These are phyloP conservation scores for Jacaranda mimosifolia DNA, from an alignment of 257 asterid species.

Conservation along the genomic window DNA sequence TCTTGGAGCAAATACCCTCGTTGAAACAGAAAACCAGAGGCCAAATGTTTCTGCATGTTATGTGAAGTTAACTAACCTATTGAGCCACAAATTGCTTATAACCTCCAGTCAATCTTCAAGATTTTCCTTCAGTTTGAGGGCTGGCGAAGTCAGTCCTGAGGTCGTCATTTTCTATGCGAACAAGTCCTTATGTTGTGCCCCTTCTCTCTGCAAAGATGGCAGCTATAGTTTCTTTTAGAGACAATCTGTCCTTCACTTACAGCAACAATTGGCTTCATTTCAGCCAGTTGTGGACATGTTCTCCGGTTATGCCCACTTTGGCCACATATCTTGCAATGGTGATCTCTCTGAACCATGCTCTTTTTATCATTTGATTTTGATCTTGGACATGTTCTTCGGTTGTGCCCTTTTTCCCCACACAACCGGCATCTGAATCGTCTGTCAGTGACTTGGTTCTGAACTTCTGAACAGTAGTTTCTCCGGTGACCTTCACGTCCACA, in stretches of 20 bases:
- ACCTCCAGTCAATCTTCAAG: background rate
- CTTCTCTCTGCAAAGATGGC: conserved; percentile 55
- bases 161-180: conserved; percentile 46
- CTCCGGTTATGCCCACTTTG: conserved; percentile 73
- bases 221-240: conserved; percentile 45
- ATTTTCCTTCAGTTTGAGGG: too few species aligned
- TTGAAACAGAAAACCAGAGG: background rate
- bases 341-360: conserved; percentile 46
- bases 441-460: conserved; percentile 42
- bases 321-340: conserved; percentile 71
- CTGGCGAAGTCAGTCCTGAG: background rate
- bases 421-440: conserved; percentile 68
- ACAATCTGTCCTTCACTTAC: conserved; percentile 28
- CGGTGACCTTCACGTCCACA: conserved; percentile 94
- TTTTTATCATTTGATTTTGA: conserved; percentile 47
- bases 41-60: conserved; percentile 12
- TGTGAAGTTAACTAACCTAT: background rate
- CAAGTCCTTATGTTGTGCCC: conserved; percentile 77
- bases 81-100: conserved; percentile 18
- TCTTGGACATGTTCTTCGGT: conserved; percentile 80
- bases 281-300: conserved; percentile 65
- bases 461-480: conserved; percentile 79
- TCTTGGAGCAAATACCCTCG: conserved; percentile 11
- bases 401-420: conserved; percentile 92
- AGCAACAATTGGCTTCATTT: conserved; percentile 36